Base-by-base conservation (phyloP, 2,329 filamentous ascomycete species). In the Daldinia eschscholtzii region DNA sequence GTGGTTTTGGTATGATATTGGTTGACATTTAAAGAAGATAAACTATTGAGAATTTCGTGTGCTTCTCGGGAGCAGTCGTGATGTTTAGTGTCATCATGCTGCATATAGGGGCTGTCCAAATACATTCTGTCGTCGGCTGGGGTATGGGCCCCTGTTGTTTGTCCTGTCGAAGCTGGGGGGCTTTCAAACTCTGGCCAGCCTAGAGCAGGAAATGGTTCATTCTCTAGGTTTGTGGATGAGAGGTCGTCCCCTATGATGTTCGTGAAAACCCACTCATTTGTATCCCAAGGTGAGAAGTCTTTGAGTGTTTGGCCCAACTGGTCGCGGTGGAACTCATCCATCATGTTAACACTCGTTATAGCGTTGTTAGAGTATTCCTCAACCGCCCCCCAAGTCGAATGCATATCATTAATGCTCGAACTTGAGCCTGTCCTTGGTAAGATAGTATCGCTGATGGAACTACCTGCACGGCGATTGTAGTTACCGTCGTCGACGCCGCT, bases 11-110 rank as follows among this genome's bases (percentile, higher is more conserved):
- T 55, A 35, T 48, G 26, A 9, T 44, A 10, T 44, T 59, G 64
- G 55, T 12, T 48, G 9, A 57, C n/a, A 44, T 61, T 63, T 7
- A 52, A 9, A 5, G 65, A 52, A 20, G 67, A 64, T 30, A 67
- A 33, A 33, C 52, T 72, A 23, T 37, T 58, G 1, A 72, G 62
- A 15, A 72, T 59, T 2, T 68, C 68, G 42, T 72, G 50, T 9
- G 70, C 61, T 61, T 72, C 70, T 4, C 57, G 57, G 6, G 48
- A 30, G 23, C 68, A 72, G 44, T 65, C 50, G 26, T 64, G 57
- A 18, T 53, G 12, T 23, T 28, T 61, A 23, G 2, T 37, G 33
- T 64, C 30, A 13, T 58, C 61, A 48, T 64, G 52, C 5, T 30
- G 30, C 20, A 48, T 65, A 13, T 39, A 50, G 57, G 46, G 15